Conservation (phyloP, 129 eudicot species). For the Arctium minus region DNA sequence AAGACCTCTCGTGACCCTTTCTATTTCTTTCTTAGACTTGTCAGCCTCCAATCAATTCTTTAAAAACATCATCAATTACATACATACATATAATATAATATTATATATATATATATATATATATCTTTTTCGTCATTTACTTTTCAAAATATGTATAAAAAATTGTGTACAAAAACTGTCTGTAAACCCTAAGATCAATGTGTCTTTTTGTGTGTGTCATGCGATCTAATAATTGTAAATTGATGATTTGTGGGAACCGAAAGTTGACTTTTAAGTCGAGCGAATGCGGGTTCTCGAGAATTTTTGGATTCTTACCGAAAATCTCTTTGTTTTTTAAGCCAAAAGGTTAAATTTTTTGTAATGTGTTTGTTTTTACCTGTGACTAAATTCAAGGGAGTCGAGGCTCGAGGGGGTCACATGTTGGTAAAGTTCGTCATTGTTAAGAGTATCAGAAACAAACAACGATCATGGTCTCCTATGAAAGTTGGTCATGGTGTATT, state of each 20-base stretch:
- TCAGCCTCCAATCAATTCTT: conserved; percentile 30
- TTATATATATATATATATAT: background rate
- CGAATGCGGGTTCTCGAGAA: background rate
- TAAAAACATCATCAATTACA: conserved; percentile 11
- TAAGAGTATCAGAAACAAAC: conserved; percentile 1
- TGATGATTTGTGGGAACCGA: background rate
- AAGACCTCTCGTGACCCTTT: conserved; percentile 32
- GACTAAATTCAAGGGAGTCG: background rate
- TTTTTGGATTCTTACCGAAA: conserved; percentile 13
- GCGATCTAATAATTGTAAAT: background rate
- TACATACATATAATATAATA: background rate
- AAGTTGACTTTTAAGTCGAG: conserved; percentile 12
- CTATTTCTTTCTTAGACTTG: conserved; percentile 29
- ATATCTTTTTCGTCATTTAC: background rate
- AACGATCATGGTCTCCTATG: background rate
- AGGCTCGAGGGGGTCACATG: conserved; percentile 24
- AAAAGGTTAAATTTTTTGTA: background rate
- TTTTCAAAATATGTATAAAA: background rate
- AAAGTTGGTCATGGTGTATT: background rate
- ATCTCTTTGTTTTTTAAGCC: background rate
- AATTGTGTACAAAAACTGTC: background rate
- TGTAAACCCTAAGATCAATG: background rate
- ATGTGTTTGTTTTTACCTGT: conserved; percentile 8
- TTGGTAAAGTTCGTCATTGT: conserved; percentile 1
- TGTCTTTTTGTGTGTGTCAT: background rate